phyloP scores from a whole-genome alignment of 306 rosid species.

The Adenanthera pavonina region DNA sequence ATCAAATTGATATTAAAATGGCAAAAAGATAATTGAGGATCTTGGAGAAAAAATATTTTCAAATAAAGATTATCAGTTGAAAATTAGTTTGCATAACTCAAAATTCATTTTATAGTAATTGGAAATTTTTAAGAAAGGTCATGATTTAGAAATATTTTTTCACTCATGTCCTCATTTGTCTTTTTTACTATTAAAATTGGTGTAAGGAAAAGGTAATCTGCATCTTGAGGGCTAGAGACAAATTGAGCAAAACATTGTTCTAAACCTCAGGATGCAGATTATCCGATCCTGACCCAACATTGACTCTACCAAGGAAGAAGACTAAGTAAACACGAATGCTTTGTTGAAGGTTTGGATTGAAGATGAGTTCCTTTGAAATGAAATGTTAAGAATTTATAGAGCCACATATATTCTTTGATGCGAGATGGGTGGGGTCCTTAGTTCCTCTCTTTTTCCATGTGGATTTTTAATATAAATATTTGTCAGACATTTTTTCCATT shows the following conservation, averaged over 20 bases:
- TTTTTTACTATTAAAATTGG: background rate
- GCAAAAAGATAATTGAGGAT: no score
- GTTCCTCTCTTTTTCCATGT: background rate
- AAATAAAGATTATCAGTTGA: no score
- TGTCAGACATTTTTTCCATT: no score
- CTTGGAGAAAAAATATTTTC: no score
- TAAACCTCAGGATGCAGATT: conserved; percentile 10
- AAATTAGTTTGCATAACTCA: no score
- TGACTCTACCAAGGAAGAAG: background rate
- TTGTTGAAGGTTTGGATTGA: background rate
- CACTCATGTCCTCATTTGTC: no score
- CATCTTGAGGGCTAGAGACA: background rate
- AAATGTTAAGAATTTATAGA: background rate
- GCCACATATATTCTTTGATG: background rate
- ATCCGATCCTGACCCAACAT: background rate
- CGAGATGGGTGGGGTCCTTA: background rate
- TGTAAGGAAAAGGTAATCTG: background rate
- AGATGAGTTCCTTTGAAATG: background rate
- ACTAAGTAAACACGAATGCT: background rate
- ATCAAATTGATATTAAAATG: background rate
- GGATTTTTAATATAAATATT: background rate
- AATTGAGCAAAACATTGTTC: background rate
- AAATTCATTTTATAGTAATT: no score
- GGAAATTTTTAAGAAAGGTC: no score
- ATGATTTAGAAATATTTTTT: no score